Conservation (phyloP, 2,329 filamentous ascomycete species). For the Pseudogymnoascus sp. region DNA sequence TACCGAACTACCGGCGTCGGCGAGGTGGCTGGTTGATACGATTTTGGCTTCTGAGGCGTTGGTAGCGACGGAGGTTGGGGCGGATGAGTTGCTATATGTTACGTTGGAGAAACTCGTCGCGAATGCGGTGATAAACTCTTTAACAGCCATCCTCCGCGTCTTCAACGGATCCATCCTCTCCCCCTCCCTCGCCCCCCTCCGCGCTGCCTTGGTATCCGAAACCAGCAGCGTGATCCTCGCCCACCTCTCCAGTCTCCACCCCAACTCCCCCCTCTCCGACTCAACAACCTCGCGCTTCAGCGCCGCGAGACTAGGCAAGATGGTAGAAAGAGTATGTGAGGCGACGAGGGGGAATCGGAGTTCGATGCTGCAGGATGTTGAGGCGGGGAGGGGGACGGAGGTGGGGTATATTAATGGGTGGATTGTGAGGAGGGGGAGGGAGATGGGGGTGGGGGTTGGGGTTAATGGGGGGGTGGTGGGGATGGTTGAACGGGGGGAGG, state of each 20-base stretch:
- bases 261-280: too few species aligned
- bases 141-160: constrained; percentile 70
- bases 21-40: constrained; percentile 34
- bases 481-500: constrained; percentile 33
- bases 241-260: constrained; percentile 19
- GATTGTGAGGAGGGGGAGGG: constrained; percentile 28
- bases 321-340: constrained; percentile 40
- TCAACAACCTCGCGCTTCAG: neutral
- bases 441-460: constrained; percentile 27
- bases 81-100: constrained; percentile 41
- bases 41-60: constrained; percentile 38
- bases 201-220: constrained; percentile 53
- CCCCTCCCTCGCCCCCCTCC: constrained; percentile 21
- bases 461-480: constrained; percentile 35
- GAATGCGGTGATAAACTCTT: constrained; percentile 73
- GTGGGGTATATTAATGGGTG: constrained; percentile 53
- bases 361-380: constrained; percentile 54
- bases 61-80: constrained; percentile 31
- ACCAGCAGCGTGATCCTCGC: constrained; percentile 62
- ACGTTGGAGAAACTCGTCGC: constrained; percentile 82
- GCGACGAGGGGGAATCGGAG: constrained; percentile 46
- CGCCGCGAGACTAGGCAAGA: constrained; percentile 30
- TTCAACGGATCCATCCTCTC: constrained; percentile 35
- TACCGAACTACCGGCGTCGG: neutral
- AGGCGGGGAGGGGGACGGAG: constrained; percentile 43